Evolutionary conservation across 352 stramenopile genomes (phyloP).

Genomic region (Phytophthora megakarya): DNA sequence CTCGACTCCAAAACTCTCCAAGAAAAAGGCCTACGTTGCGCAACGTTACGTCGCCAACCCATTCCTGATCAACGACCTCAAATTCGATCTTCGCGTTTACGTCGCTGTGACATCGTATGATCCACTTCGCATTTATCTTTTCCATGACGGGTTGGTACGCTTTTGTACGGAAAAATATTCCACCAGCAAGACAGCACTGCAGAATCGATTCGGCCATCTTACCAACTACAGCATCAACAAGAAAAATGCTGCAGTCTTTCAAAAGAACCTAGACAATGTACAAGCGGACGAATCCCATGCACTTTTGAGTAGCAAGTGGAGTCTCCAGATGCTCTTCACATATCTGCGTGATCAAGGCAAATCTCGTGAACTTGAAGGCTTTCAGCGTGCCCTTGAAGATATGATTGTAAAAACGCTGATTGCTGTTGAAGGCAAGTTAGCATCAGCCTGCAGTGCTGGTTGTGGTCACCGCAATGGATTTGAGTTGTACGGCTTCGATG

Average conservation of each 20-base stretch:
- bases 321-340: conserved; percentile 59
- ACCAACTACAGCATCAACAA: conserved; percentile 95
- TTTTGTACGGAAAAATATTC: conserved; percentile 89
- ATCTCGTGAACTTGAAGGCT: conserved; percentile 37
- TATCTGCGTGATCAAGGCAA: conserved; percentile 50
- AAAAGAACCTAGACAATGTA: conserved; percentile 68
- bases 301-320: conserved; percentile 85
- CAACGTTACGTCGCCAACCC: conserved; percentile 80
- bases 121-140: conserved; percentile 86
- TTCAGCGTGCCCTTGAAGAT: conserved; percentile 63
- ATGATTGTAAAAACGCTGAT: conserved; percentile 92
- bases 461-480: conserved; percentile 56
- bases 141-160: conserved; percentile 84
- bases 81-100: conserved; percentile 93
- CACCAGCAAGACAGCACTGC: conserved; percentile 59
- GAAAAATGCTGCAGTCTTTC: conserved; percentile 76
- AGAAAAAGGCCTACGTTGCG: conserved; percentile 75
- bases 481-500: conserved; percentile 91
- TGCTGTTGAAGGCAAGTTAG: conserved; percentile 80
- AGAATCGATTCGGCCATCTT: conserved; percentile 88
- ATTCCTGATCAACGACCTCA: conserved; percentile 89
- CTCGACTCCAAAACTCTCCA: conserved; percentile 53
- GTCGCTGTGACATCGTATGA: conserved; percentile 88
- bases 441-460: conserved; percentile 33
- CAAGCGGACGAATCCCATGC: conserved; percentile 42